Evolutionary conservation across 495 filamentous ascomycete species (phyloP), one percentile per base, ranked within the genome.

Genomic region (Aspergillus hancockii): DNA sequence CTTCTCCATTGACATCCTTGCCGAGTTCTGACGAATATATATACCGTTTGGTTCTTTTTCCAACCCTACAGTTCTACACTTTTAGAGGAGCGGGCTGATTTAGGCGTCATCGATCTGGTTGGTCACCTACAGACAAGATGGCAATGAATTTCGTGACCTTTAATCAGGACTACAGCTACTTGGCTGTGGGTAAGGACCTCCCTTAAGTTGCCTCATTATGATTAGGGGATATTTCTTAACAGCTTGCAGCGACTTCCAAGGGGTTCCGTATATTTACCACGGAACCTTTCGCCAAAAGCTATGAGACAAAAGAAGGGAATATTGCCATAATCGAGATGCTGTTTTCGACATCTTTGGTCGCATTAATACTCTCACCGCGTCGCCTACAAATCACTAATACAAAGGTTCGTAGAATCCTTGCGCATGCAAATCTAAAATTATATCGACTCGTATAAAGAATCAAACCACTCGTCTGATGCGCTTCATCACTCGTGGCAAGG

Each of bases 111-210:
- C 49, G 53, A 43, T 64, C 57, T 10, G 21, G 32, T 43, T 19
- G 52, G 45, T 57, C 61, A 58, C 23, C 64, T 23, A 13, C 34
- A 53, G 40, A 18, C 53, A 83, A 73, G 55, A 85, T 87, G 75
- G 81, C 86, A 4, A 93, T 98, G 83, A 98, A 98, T 72, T 98
- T 93, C 71, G 90, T 98, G 67, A 98, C 92, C 18, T 98, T 98
- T 76, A 98, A 98, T 75, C 94, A 98, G 78, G 94, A 98, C 81
- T 90, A 96, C 81, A 95, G 90, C 82, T 91, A 92, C 71, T 80
- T 98, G 59, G 94, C 93, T 77, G 91, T 97, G 62, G 93, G 91
- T 90, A 78, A 63, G 87, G 31, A n/a, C 18, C 54, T 19, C 34
- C 60, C 49, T 47, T 45, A 31, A 30, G 13, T 46, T 22, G 12